Base-by-base conservation (phyloP, 306 rosid genomes). In the Lathyrus oleraceus region DNA sequence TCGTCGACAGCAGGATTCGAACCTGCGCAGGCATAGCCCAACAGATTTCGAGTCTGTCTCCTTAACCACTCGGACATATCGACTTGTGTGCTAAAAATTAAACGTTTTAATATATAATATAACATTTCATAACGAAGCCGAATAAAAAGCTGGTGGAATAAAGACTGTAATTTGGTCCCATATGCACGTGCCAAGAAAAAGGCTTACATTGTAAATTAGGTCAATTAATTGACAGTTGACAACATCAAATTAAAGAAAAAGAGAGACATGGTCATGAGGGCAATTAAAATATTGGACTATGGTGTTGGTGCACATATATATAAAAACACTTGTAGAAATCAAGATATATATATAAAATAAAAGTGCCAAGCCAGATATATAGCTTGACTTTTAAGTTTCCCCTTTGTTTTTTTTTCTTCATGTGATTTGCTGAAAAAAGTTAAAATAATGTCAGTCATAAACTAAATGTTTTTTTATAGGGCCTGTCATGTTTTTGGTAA, bases 21-120 rank as follows among this genome's bases (percentile, higher is more conserved):
- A 77, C 81, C 77, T 65, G 76, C 75, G 81, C 73, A 78, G 79
- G 76, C 80, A 73, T 1, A 69, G 80, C 80, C 85, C 83, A 82
- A 82, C 83, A 74, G 80, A 78, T 82, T 82, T 82, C 78, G 85
- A 78, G 80, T 82, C 85, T 78, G 80, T 78, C 83, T 82, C 83
- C 86, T 78, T 82, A 82, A 78, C 83, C 80, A 78, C 80, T 74
- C 82, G 82, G 82, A 78, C 82, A 78, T 78, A 78, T 78, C 74
- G 82, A 78, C 82, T 10, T 10, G 4, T 35, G 9, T 35, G 39
- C n/a, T n/a, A n/a, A n/a, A n/a, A n/a, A n/a, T n/a, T n/a, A 0
- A 40, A 40, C 10, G 0, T 0, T 3, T 5, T 35, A 1, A 32
- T 0, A 32, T 32, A 32, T 6, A 32, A 32, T 6, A 32, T 0